Evolutionary conservation across 2,329 filamentous ascomycete species (phyloP), one percentile per base, ranked within the genome.

Genomic region (Colletotrichum sp.): DNA sequence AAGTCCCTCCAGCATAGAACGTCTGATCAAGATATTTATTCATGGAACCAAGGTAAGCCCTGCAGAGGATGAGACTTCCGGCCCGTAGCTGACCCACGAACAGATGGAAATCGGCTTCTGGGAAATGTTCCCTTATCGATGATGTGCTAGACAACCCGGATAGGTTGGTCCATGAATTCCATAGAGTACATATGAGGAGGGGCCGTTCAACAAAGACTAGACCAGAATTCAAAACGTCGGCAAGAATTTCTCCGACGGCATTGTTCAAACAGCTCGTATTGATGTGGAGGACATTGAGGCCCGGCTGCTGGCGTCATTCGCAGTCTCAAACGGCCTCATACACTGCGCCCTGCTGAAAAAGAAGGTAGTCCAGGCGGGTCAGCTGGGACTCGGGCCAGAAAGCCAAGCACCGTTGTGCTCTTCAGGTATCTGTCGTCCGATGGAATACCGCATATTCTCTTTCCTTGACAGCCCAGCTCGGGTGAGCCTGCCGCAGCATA

Each of bases 21-120:
- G 98, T 82, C 86, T 99, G 66, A 92, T 96, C 62, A 89, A 91
- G 78, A 95, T 98, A 67, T 98, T 98, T 81, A 92, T 96, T 63
- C 94, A 96, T 79, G 95, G 94, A n/a, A 98, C 95, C 18, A 94
- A 93, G 88, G 94, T 95, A 83, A 85, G 90, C 82, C 34, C 28
- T 30, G 34, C 7, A 9, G 26, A 30, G 2, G 30, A 16, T 52
- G 57, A 18, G 28, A 13, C 10, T 39, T 32, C 21, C 13, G 18
- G 28, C 64, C 30, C 21, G 21, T 39, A 24, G 36, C 68, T 78
- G 30, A 78, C 59, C 21, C 13, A 36, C 21, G 34, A 16, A 9
- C 34, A 90, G 88, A 89, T 90, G 87, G 88, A 90, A 76, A 89
- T 89, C 80, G 88, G 88, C 1, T 90, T 90, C 80, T 90, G 88